These are phyloP conservation scores for Aureobasidium sp. DNA, from an alignment of 2,329 filamentous ascomycete genomes.

Conservation along the genomic window DNA sequence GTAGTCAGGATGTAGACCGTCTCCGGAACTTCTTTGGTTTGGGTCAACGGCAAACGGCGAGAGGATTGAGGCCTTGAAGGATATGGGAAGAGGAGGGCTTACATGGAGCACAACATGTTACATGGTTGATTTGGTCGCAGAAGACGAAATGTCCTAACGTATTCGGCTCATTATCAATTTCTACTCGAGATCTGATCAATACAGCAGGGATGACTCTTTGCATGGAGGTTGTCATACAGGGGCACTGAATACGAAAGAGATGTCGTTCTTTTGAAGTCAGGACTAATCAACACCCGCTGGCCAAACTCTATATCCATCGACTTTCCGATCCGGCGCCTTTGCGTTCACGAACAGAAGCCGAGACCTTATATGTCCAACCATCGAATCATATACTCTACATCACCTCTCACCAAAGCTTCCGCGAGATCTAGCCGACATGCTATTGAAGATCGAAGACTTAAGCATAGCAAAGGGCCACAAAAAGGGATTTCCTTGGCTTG, in stretches of 20 bases:
- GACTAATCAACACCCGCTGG: background rate
- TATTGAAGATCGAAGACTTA: too few relatives aligned
- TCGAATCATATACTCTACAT: background rate
- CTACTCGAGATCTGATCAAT: too few relatives aligned
- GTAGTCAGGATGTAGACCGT: background rate
- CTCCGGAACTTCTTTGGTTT: background rate
- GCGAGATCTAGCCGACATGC: background rate
- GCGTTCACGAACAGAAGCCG: background rate
- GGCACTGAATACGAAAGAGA: too few relatives aligned
- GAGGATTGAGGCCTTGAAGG: background rate
- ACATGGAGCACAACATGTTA: too few relatives aligned
- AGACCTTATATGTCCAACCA: background rate
- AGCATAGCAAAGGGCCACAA: too few relatives aligned
- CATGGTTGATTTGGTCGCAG: too few relatives aligned
- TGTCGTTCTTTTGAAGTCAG: background rate
- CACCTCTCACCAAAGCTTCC: background rate
- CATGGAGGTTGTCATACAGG: too few relatives aligned
- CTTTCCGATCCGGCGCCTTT: background rate
- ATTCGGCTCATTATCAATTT: too few relatives aligned
- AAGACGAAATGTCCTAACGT: too few relatives aligned
- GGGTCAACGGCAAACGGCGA: background rate
- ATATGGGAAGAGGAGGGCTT: background rate
- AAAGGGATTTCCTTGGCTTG: too few relatives aligned
- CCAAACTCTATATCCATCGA: background rate
- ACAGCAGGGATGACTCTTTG: too few relatives aligned